Base-by-base conservation (phyloP, 2,329 filamentous ascomycete species). In the Colletotrichum musicola region DNA sequence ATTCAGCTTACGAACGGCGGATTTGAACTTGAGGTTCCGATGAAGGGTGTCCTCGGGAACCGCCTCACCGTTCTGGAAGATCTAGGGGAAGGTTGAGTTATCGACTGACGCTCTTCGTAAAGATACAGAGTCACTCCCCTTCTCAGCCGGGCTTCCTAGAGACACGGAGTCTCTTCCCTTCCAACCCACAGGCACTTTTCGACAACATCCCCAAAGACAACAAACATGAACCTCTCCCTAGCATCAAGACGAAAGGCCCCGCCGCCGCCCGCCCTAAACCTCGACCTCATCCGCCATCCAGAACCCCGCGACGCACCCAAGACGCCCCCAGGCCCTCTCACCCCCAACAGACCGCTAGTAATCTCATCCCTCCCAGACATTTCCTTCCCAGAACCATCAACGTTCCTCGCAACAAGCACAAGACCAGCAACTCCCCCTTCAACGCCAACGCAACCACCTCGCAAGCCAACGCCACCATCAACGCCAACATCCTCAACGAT, bases 331-430 rank as follows among this genome's bases (percentile, higher is more conserved):
- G 51, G 51, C 14, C 50, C 50, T 12, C 22, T 38, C 4, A 66
- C 44, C 6, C 64, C 64, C 16, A 35, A 62, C 18, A 14, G 64
- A 7, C 51, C 51, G 2, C 42, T 62, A 13, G 18, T 62, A 20
- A 13, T 42, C 13, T 42, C 49, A 10, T 20, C 14, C 5, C 27
- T 54, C 4, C 42, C 61, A 10, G 16, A 2, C 6, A 16, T 13
- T 22, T 7, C 56, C 14, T 18, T 40, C 14, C 44, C 12, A 16
- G 14, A 38, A 61, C 18, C 9, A 12, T 4, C 58, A 6, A 18
- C 30, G 20, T 30, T 25, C 44, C 6, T 44, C 25, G 5, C 40
- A 14, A 9, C 40, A 14, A 20, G 7, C 61, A 53, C 22, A 1
- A 14, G 13, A 13, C 30, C 61, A 9, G n/a, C 13, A 14, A 50